These are phyloP conservation scores for Niebla homalea DNA, from an alignment of 495 filamentous ascomycete species.

Conservation along the genomic window DNA sequence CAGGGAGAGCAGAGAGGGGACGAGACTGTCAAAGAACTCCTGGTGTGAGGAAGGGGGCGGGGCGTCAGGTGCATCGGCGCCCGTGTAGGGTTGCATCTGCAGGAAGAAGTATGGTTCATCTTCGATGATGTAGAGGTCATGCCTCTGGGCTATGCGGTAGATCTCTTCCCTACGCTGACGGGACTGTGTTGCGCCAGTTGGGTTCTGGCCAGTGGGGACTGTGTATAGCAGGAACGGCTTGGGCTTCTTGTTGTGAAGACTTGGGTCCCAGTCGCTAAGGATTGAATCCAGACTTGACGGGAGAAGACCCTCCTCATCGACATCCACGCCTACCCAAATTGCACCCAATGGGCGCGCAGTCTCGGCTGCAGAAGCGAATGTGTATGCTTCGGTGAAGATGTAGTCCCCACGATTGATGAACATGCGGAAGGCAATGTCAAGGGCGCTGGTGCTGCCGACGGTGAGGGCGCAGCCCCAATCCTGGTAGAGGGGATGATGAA, in stretches of 20 bases:
- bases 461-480: constrained; percentile 74
- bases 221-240: constrained; percentile 73
- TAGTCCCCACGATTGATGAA: constrained; percentile 58
- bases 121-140: constrained; percentile 80
- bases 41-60: constrained; percentile 42
- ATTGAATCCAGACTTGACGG: constrained; percentile 52
- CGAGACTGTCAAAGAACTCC: constrained; percentile 46
- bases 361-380: constrained; percentile 72
- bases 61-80: constrained; percentile 32
- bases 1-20: constrained; percentile 48
- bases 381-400: constrained; percentile 74
- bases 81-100: constrained; percentile 79
- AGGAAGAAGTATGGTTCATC: constrained; percentile 97
- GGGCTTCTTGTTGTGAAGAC: constrained; percentile 35
- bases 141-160: constrained; percentile 64
- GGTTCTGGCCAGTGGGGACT: constrained; percentile 69
- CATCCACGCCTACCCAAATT: constrained; percentile 53
- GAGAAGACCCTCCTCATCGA: constrained; percentile 69
- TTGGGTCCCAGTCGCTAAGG: constrained; percentile 52
- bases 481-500: constrained; percentile 59
- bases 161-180: constrained; percentile 49
- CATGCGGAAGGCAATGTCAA: constrained; percentile 68
- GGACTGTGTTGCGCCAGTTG: constrained; percentile 74
- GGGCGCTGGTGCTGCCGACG: constrained; percentile 62
- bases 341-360: constrained; percentile 67